A percentile compares a stretch with the other conserved stretches of the same genome.
phyloP scores from a whole-genome alignment of 306 rosid genomes.

The Gynostemma pentaphyllum region DNA sequence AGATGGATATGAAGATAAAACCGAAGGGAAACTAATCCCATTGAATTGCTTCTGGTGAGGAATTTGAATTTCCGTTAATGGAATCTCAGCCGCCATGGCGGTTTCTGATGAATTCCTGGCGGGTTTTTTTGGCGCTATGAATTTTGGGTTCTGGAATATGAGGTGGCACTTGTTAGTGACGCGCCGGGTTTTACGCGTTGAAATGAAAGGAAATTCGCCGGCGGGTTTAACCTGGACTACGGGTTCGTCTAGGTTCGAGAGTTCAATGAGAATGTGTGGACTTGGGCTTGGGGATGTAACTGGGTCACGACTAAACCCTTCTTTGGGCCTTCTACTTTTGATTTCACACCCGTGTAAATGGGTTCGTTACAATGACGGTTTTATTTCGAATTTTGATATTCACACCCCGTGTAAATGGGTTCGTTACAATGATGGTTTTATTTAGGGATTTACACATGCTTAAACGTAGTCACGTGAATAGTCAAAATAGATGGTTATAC shows the following conservation, averaged over 20 bases:
- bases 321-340: neutral
- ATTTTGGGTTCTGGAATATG: neutral
- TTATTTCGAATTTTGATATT: no score
- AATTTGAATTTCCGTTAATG: constrained; percentile 38
- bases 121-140: neutral
- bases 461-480: no score
- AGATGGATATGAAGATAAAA: constrained; percentile 21
- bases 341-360: no score
- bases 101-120: neutral
- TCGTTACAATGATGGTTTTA: no score
- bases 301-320: neutral
- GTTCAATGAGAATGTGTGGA: neutral
- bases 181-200: neutral
- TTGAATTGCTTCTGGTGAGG: constrained; percentile 40
- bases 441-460: no score
- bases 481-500: no score
- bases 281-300: neutral
- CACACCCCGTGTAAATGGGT: no score
- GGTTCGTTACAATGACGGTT: no score
- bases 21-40: constrained; percentile 43
- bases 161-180: neutral
- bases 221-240: neutral
- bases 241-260: neutral
- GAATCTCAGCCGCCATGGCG: constrained; percentile 11
- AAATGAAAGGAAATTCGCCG: neutral